Evolutionary conservation across 2,329 filamentous ascomycete species (phyloP), one percentile per base, ranked within the genome.

Genomic region (Diaporthe capsici): DNA sequence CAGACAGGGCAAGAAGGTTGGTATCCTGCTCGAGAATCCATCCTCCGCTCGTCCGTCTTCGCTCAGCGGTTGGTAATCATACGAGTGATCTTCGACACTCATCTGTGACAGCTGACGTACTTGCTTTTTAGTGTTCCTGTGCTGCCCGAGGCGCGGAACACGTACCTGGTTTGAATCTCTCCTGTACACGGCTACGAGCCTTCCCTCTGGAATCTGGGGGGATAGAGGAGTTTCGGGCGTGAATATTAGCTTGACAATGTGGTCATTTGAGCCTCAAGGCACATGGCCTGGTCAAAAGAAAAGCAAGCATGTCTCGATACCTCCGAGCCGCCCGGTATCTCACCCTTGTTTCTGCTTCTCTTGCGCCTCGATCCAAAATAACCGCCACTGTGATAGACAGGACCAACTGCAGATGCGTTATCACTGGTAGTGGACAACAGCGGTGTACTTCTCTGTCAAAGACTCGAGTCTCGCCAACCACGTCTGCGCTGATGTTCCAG

Each of bases 181-280:
- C 4, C 31, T 28, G 22, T 39, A n/a, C 44, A 7, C 28, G 31
- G 6, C 12, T 13, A 53, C 13, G 7, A 39, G 10, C 4, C 7
- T 20, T 9, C 28, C 28, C 47, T 53, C 20, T 53, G 47, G 15
- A 1, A 7, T n/a, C 4, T n/a, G 15, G 7, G 10, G 13, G 8
- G n/a, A 53, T 2, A 31, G 25, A 49, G 4, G 22, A 37, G 8
- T 12, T 5, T 37, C 28, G 1, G 7, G 4, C 5, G 10, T 51
- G 9, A 17, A n/a, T 4, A 28, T 1, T 20, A 28, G 12, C 2
- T 17, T 12, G 4, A 9, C 3, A 4, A 4, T 3, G 20, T 25
- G 22, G 1, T 20, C 1, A 39, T 28, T 13, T 34, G 1, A 20
- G 13, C 7, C 22, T 53, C 7, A 25, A 42, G 4, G 31, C 31